Conservation (phyloP, 2,329 filamentous ascomycete species). For the Aspergillus niger region DNA sequence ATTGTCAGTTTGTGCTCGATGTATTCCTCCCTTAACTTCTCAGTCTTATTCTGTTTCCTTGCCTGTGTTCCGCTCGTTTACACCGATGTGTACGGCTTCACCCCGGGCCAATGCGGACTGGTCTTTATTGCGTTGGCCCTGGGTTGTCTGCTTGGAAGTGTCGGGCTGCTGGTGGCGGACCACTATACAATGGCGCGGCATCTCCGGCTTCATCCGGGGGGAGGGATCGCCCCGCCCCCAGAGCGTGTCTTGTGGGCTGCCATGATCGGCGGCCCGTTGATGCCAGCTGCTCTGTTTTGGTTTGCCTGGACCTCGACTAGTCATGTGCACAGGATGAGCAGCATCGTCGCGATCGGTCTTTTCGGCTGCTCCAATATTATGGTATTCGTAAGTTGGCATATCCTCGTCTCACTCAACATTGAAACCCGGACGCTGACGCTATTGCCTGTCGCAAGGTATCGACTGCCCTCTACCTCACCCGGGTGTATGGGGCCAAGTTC, state of each 20-base stretch:
- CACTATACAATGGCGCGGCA: neutral
- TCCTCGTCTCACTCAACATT: too few species aligned
- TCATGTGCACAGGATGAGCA: slow-evolving; percentile 44
- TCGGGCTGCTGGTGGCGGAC: neutral
- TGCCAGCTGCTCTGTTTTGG: slow-evolving; percentile 53
- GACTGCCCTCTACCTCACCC: slow-evolving; percentile 42
- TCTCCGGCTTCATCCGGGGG: neutral
- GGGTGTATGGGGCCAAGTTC: slow-evolving; percentile 31
- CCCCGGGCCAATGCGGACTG: slow-evolving; percentile 52
- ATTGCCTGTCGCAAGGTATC: slow-evolving; percentile 29
- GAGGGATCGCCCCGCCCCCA: slow-evolving; percentile 42
- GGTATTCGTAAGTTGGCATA: slow-evolving; percentile 34
- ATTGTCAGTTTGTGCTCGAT: slow-evolving; percentile 11
- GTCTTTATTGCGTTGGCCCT: slow-evolving; percentile 68
- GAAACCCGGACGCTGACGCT: too few species aligned
- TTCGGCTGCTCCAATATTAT: slow-evolving; percentile 32
- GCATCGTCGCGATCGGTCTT: slow-evolving; percentile 25
- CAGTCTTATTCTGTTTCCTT: slow-evolving; percentile 78
- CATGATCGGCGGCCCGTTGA: slow-evolving; percentile 52
- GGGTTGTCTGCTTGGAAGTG: slow-evolving; percentile 61
- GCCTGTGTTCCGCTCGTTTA: slow-evolving; percentile 73
- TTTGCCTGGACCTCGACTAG: slow-evolving; percentile 50
- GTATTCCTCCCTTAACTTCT: slow-evolving; percentile 64
- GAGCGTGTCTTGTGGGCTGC: slow-evolving; percentile 53
- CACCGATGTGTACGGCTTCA: slow-evolving; percentile 63